phyloP scores from a whole-genome alignment of 2,329 filamentous ascomycete genomes.

The Xylariaceae sp. region DNA sequence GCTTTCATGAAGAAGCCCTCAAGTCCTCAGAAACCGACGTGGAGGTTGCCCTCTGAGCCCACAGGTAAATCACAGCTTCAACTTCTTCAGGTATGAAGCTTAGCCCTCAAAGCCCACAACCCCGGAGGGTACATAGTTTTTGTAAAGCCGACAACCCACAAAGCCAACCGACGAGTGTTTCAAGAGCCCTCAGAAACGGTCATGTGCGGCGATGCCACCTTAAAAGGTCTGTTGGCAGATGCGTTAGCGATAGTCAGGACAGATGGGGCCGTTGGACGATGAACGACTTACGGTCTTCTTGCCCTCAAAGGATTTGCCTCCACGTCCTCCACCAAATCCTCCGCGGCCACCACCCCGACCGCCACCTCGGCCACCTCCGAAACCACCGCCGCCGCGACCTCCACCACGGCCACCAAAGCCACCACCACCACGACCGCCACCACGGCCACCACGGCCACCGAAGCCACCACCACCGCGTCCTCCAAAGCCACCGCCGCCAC shows the following conservation, averaged over 20 bases:
- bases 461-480: slow-evolving; percentile 48
- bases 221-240: slow-evolving; percentile 47
- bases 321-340: slow-evolving; percentile 45
- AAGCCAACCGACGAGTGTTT: slow-evolving; percentile 48
- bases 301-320: slow-evolving; percentile 65
- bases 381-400: slow-evolving; percentile 43
- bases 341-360: slow-evolving; percentile 36
- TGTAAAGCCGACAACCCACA: slow-evolving; percentile 56
- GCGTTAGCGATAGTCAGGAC: slow-evolving; percentile 2
- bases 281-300: slow-evolving; percentile 57
- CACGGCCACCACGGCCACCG: slow-evolving; percentile 49
- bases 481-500: slow-evolving; percentile 48
- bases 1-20: slow-evolving; percentile 21
- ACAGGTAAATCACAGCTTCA: slow-evolving; percentile 53
- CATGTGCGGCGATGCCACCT: slow-evolving; percentile 38
- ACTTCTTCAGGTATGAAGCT: slow-evolving; percentile 32
- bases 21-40: slow-evolving; percentile 31
- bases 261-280: neutral
- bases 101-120: slow-evolving; percentile 54
- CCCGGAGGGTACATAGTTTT: slow-evolving; percentile 40
- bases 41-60: slow-evolving; percentile 43
- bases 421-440: slow-evolving; percentile 51
- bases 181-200: slow-evolving; percentile 43
- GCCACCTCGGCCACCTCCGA: slow-evolving; percentile 47
- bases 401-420: slow-evolving; percentile 36